A percentile compares a stretch with the other conserved stretches of the same genome.
Conservation (phyloP, 1,139 yeast genomes). For the Saccharomyces hybrid region DNA sequence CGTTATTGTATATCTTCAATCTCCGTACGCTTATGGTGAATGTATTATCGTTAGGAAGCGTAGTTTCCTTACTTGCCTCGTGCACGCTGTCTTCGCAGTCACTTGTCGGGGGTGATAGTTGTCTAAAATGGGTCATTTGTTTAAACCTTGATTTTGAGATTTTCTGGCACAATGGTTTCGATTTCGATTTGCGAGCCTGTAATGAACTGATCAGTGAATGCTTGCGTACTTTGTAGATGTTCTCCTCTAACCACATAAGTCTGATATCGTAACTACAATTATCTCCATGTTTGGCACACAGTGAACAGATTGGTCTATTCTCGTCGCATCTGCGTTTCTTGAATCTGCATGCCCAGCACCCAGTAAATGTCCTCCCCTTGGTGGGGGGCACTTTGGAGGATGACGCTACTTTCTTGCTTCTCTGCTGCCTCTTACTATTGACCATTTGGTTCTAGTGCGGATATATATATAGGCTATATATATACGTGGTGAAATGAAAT, state of each 20-base stretch:
- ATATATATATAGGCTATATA: not conserved
- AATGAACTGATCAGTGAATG: conserved; percentile 2
- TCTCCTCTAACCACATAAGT: conserved; percentile 24
- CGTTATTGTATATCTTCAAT: conserved; percentile 27
- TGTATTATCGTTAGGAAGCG: conserved; percentile 3
- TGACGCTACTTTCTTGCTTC: not conserved
- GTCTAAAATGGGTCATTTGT: conserved; percentile 6
- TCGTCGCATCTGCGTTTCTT: conserved; percentile 28
- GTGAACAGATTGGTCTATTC: conserved; percentile 20
- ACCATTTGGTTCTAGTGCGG: not conserved
- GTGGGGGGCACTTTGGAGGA: conserved; percentile 2
- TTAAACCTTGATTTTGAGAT: not conserved
- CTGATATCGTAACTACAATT: conserved; percentile 27
- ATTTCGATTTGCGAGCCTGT: not conserved
- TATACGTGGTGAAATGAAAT: not conserved
- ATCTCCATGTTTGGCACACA: conserved; percentile 20
- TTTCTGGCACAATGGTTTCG: not conserved
- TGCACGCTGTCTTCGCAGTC: not conserved
- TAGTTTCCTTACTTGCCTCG: conserved; percentile 1
- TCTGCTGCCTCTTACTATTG: not conserved
- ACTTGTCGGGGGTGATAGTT: conserved; percentile 8
- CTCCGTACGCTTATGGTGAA: conserved; percentile 29
- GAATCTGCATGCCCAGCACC: conserved; percentile 30
- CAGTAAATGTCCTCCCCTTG: conserved; percentile 24
- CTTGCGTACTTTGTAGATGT: conserved; percentile 11